Evolutionary conservation across 106 monocot species (phyloP).

Genomic region (Agapanthus africanus): DNA sequence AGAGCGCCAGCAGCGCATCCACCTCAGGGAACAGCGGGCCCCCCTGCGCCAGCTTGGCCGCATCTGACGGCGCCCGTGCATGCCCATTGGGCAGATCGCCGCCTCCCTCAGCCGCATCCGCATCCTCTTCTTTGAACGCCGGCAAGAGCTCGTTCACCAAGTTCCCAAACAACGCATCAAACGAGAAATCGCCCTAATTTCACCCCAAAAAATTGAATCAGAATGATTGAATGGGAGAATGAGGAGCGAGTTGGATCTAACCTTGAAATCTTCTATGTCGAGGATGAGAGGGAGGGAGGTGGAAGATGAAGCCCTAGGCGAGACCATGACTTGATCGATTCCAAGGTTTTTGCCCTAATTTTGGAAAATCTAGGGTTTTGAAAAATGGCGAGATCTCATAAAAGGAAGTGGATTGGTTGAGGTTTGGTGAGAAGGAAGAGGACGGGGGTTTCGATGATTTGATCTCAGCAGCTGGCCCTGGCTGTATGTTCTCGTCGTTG

Average conservation of each 20-base stretch:
- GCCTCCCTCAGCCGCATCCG: slow-evolving; percentile 36
- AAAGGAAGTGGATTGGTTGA: no score
- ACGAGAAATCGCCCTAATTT: slow-evolving; percentile 85
- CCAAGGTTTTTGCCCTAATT: no score
- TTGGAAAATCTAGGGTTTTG: no score
- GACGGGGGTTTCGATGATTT: no score
- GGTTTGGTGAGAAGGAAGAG: no score
- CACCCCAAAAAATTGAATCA: no score
- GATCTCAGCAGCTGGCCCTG: no score
- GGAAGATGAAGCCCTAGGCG: slow-evolving; percentile 10
- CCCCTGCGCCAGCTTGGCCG: slow-evolving; percentile 20
- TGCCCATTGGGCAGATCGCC: slow-evolving; percentile 30
- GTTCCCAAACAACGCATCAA: slow-evolving; percentile 83
- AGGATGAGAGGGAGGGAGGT: slow-evolving; percentile 34
- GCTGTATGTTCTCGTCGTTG: no score
- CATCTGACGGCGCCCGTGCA: slow-evolving; percentile 25
- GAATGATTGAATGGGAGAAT: not conserved
- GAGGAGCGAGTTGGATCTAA: not conserved
- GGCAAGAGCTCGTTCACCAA: slow-evolving; percentile 88
- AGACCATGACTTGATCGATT: no score
- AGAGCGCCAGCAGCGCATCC: slow-evolving; percentile 68
- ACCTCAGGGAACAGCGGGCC: slow-evolving; percentile 84
- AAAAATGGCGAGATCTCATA: no score
- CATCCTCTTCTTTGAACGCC: slow-evolving; percentile 71
- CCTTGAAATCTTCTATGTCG: slow-evolving; percentile 51